These are phyloP conservation scores for Sorghum bicolor DNA, from an alignment of 176 grass and related monocot species.

Conservation along the genomic window DNA sequence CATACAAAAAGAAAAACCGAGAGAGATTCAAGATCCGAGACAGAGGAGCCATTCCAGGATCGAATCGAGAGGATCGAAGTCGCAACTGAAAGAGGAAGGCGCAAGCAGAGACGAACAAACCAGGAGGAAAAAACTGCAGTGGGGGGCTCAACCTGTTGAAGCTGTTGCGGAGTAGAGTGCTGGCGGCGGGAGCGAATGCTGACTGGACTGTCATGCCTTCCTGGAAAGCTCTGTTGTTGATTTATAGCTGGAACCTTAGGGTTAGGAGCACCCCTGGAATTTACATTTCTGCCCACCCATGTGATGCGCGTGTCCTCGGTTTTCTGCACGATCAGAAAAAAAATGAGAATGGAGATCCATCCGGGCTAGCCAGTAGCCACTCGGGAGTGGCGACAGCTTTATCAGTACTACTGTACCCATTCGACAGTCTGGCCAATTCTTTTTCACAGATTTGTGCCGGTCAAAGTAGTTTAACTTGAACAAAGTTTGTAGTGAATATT, in stretches of 20 bases:
- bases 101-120: background rate
- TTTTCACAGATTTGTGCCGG: too few relatives aligned
- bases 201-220: background rate
- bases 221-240: background rate
- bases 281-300: background rate
- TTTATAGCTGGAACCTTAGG: background rate
- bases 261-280: background rate
- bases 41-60: background rate
- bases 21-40: background rate
- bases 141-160: background rate
- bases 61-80: background rate
- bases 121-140: background rate
- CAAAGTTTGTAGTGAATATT: too few relatives aligned
- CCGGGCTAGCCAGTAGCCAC: too few relatives aligned
- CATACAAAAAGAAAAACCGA: background rate
- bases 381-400: too few relatives aligned
- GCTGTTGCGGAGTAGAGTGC: background rate
- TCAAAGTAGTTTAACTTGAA: too few relatives aligned
- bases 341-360: too few relatives aligned
- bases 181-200: background rate
- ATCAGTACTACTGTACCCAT: too few relatives aligned
- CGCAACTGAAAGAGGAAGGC: background rate
- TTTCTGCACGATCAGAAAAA: background rate
- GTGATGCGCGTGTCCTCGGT: background rate
- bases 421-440: too few relatives aligned